Evolutionary conservation across 306 rosid species (phyloP).

Genomic region (Ammopiptanthus mongolicus): DNA sequence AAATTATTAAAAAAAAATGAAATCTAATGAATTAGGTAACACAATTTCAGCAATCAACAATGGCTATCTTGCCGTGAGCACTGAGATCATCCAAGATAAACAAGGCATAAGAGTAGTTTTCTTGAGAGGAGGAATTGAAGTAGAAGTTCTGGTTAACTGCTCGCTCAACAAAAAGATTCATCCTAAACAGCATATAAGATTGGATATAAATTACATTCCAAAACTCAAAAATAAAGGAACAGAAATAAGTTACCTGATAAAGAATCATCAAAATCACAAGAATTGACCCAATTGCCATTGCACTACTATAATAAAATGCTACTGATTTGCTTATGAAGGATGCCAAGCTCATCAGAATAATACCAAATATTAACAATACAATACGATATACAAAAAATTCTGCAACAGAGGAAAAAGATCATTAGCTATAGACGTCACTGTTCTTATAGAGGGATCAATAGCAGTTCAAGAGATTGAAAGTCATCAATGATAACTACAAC

Average conservation of each 20-base stretch:
- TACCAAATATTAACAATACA: slow-evolving; percentile 50
- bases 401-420: slow-evolving; percentile 34
- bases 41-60: not conserved
- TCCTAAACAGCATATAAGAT: not conserved
- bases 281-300: slow-evolving; percentile 76
- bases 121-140: not conserved
- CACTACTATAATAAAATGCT: slow-evolving; percentile 73
- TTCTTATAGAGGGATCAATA: not conserved
- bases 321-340: slow-evolving; percentile 64
- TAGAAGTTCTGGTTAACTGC: not conserved
- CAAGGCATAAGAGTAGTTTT: not conserved
- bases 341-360: slow-evolving; percentile 66
- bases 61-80: slow-evolving; percentile 9
- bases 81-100: not conserved
- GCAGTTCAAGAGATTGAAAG: slow-evolving; percentile 7
- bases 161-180: not conserved
- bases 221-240: not conserved
- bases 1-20: not conserved
- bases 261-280: slow-evolving; percentile 80
- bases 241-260: slow-evolving; percentile 63
- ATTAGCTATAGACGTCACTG: not conserved
- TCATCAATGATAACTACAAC: not conserved
- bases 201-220: not conserved
- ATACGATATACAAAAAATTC: slow-evolving; percentile 62
- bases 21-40: not conserved